Base-by-base conservation (phyloP, 192 early-diverging fungal species). In the Coemansia umbellata region DNA sequence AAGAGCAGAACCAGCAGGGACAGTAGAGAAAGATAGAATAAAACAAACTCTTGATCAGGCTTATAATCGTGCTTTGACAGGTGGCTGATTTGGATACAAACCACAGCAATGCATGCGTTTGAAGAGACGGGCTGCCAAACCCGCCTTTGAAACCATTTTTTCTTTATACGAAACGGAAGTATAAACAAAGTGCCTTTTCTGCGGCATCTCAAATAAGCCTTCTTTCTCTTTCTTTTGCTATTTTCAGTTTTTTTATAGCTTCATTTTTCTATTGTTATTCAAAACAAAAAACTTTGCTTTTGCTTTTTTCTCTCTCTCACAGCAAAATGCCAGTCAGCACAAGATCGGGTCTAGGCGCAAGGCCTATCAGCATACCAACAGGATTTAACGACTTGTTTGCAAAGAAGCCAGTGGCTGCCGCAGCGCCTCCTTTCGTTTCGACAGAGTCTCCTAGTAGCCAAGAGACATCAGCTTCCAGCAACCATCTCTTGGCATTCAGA, bases 401-500 rank as follows among this genome's bases (percentile, higher is more conserved):
- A 44, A 44, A 27, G 5, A 21, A 4, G 23, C 13, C n/a, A n/a
- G n/a, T n/a, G n/a, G n/a, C n/a, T n/a, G 22, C 21, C 22, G 23
- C 22, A 44, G 23, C 22, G 13, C 42, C 23, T 22, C 19, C 42
- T 2, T n/a, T 27, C 4, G 31, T 47, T 21, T 37, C n/a, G 27
- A 40, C 22, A 7, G 42, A 14, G 13, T 10, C 39, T 31, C 53
- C n/a, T n/a, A n/a, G n/a, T n/a, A n/a, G n/a, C n/a, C n/a, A n/a
- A n/a, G n/a, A n/a, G n/a, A n/a, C n/a, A n/a, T n/a, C 23, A 31
- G 27, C 47, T 19, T 11, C 53, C 4, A 23, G 41, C 40, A 55
- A 33, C 47, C 59, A 66, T 18, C 58, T 43, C 44, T 50, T 75
- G 33, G 55, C 54, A 26, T 57, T 68, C 44, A 53, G 60, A 39